Percentiles rank a stretch among this genome's conserved stretches.
Evolutionary conservation across 495 filamentous ascomycete species (phyloP).

Genomic region (Trichocladium antarcticum): DNA sequence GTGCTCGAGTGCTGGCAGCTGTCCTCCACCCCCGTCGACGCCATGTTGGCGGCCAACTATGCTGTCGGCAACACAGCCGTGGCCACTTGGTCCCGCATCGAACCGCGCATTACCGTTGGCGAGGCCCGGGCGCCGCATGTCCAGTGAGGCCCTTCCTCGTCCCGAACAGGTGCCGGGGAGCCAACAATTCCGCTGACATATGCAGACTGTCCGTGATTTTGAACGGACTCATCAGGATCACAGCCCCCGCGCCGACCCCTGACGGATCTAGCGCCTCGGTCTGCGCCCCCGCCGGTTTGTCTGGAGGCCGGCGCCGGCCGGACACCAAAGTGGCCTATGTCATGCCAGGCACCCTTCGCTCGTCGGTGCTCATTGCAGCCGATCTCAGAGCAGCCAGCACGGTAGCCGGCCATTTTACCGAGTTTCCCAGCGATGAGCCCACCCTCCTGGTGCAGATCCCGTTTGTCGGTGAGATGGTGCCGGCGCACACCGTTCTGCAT

Average conservation of each 20-base stretch:
- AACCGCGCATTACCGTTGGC: constrained; percentile 17
- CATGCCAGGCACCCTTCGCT: constrained; percentile 19
- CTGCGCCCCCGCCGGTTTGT: neutral
- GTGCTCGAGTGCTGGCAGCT: constrained; percentile 24
- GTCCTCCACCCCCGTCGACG: constrained; percentile 14
- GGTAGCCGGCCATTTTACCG: constrained; percentile 21
- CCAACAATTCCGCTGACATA: neutral
- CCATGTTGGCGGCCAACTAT: constrained; percentile 23
- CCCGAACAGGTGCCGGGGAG: no score
- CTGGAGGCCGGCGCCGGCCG: neutral
- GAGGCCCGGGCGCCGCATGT: constrained; percentile 24
- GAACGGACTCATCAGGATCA: constrained; percentile 24
- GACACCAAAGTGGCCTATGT: constrained; percentile 16
- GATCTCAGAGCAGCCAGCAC: constrained; percentile 20
- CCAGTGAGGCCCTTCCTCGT: constrained; percentile 9
- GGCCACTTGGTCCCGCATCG: constrained; percentile 21
- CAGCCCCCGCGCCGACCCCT: constrained; percentile 12
- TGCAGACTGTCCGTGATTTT: constrained; percentile 18
- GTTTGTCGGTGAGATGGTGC: constrained; percentile 15
- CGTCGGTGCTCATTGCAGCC: constrained; percentile 21
- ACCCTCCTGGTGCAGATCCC: constrained; percentile 23
- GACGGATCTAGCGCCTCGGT: neutral
- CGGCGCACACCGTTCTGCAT: constrained; percentile 15
- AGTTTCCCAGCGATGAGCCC: constrained; percentile 24
- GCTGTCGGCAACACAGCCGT: constrained; percentile 17